Percentiles rank a stretch among this genome's conserved stretches.
These are phyloP conservation scores for Solanum chaucha DNA, from an alignment of 257 asterid species.

Conservation along the genomic window DNA sequence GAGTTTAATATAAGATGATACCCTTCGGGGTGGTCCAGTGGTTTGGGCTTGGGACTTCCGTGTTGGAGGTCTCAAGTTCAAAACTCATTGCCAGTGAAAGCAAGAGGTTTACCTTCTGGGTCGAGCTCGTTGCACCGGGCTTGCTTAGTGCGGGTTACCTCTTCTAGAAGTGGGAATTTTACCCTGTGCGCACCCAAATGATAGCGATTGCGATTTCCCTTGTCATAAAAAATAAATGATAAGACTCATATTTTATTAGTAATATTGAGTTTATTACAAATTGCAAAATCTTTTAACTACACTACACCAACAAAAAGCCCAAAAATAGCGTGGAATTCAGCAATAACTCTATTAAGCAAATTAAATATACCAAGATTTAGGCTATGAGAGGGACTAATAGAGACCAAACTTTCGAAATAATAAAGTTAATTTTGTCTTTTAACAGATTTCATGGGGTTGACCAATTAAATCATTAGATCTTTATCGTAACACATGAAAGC, in stretches of 20 bases:
- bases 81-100: too few relatives aligned
- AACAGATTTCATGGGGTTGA: neutral
- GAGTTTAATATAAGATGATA: neutral
- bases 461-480: neutral
- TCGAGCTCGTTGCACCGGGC: too few relatives aligned
- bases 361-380: neutral
- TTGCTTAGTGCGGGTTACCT: too few relatives aligned
- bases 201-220: rapidly evolving
- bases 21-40: too few relatives aligned
- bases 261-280: neutral
- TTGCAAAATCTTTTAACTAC: neutral
- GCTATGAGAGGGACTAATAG: neutral
- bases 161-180: too few relatives aligned
- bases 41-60: too few relatives aligned
- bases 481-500: neutral
- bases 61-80: too few relatives aligned
- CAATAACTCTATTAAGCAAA: neutral
- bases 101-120: too few relatives aligned
- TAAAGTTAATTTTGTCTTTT: conserved; percentile 2
- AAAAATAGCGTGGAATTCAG: conserved; percentile 12
- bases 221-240: too few relatives aligned
- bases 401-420: neutral
- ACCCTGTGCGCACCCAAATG: too few relatives aligned
- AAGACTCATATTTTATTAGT: neutral
- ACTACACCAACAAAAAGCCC: neutral